Evolutionary conservation across 441 rosid genomes (phyloP), one percentile per base, ranked within the genome.

Genomic region (Arabidopsis lyrata): DNA sequence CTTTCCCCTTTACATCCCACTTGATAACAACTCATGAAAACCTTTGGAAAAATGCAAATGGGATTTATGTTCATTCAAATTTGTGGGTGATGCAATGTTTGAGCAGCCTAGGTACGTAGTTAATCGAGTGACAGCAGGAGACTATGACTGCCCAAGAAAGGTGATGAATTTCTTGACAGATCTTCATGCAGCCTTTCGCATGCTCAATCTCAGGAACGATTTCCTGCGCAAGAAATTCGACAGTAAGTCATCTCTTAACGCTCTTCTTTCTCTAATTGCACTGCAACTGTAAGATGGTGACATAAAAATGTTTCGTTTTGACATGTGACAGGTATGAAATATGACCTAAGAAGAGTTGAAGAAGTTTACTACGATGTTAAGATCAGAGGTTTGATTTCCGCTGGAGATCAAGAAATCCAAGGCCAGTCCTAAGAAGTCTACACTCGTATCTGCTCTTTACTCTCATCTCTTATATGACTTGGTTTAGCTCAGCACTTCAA

Each of bases 211-310:
- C 69, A 88, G 98, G 62, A 95, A 95, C 67, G 99, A 95, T 80
- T 92, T 95, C 68, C 86, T 95, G 5, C 97, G 99, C 81, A 95
- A 92, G 86, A 92, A 95, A 81, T 95, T 95, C 68, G 99, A 95
- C 62, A 79, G 99, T 95, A 85, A 80, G 82, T 66, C 71, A 49
- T 67, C 63, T 20, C 31, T 15, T 2, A 8, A 31, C 13, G 8
- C 29, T 47, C 18, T n/a, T 36, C 24, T 32, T 6, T 35, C 29
- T 48, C 53, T 4, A 49, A 4, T 9, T 59, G 49, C 35, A 3
- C 22, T n/a, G 31, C 11, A 3, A 55, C 16, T 54, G 49, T 54
- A 2, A 20, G 56, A 58, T 22, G 16, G 10, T 64, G 3, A 16
- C 31, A 57, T 65, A 20, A 66, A 29, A 6, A 0, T 0, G 32